Evolutionary conservation across 345 rosid species (phyloP).

Genomic region (Heritiera fomes): DNA sequence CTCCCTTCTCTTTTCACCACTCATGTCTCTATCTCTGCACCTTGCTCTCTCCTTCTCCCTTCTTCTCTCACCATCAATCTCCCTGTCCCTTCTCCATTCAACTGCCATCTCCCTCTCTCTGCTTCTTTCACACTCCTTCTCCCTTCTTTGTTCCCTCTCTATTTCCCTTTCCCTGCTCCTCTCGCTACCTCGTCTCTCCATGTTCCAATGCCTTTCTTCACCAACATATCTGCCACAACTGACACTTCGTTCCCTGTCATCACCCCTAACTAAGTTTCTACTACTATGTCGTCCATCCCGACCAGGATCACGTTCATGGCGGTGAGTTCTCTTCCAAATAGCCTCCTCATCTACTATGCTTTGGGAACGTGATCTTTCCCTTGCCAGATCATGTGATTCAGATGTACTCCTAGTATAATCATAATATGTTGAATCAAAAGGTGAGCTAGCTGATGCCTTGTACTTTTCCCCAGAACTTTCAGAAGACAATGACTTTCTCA

Average conservation of each 20-base stretch:
- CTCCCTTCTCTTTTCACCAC: slow-evolving; percentile 34
- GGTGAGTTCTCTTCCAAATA: slow-evolving; percentile 33
- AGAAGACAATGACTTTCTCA: slow-evolving; percentile 41
- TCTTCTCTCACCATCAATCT: slow-evolving; percentile 23
- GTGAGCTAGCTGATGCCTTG: slow-evolving; percentile 37
- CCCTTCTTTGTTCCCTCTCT: slow-evolving; percentile 29
- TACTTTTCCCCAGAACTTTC: slow-evolving; percentile 37
- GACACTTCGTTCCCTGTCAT: slow-evolving; percentile 41
- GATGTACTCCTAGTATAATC: slow-evolving; percentile 49
- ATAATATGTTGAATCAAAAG: slow-evolving; percentile 36
- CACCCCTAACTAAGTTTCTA: slow-evolving; percentile 40
- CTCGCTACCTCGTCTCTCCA: slow-evolving; percentile 33
- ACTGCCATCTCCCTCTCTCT: slow-evolving; percentile 15
- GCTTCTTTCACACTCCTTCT: slow-evolving; percentile 19
- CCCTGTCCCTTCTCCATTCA: slow-evolving; percentile 31
- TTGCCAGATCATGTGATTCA: slow-evolving; percentile 42
- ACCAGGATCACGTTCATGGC: slow-evolving; percentile 34
- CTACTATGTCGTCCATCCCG: slow-evolving; percentile 41
- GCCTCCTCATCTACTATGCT: slow-evolving; percentile 49
- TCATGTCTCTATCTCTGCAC: slow-evolving; percentile 41
- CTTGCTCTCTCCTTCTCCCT: slow-evolving; percentile 33
- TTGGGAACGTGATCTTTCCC: slow-evolving; percentile 57
- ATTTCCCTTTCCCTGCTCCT: slow-evolving; percentile 21
- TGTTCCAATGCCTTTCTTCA: slow-evolving; percentile 39
- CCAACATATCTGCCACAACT: slow-evolving; percentile 41